Base-by-base conservation (phyloP, 2,329 filamentous ascomycete species). In the Trichoderma polysporum region DNA sequence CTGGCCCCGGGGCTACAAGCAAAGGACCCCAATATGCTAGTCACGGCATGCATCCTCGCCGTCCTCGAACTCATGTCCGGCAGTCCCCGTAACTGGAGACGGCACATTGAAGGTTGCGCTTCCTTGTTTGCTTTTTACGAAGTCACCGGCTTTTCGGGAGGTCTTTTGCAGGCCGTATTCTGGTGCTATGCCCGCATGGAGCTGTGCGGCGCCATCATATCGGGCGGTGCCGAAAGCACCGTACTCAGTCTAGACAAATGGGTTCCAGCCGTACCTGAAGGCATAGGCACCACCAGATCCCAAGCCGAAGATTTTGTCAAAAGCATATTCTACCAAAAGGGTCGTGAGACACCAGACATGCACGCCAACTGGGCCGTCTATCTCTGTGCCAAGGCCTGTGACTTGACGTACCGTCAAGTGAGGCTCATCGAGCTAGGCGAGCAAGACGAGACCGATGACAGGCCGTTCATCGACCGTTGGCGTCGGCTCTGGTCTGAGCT, bases 111-210 rank as follows among this genome's bases (percentile, higher is more conserved):
- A 62, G 85, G 85, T 0, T 86, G 84, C 68, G 84, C 85, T 1
- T 80, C 83, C 1, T 73, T 87, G 1, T 82, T 87, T 25, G 80
- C 82, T 67, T 79, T 82, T 1, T 81, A 83, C 66, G 79, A 78
- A 2, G 82, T 87, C 5, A 79, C 83, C 41, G 85, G 85, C 0
- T 77, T 77, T 67, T 75, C 74, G 2, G 75, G 75, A 12, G 75
- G 75, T n/a, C 79, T 85, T 3, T 78, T 79, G 6, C 83, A 85
- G 69, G 84, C 84, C 0, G 77, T 87, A 0, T 87, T 87, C 69
- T 87, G 85, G 85, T 86, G 84, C 69, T 87, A 85, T 71, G 84
- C 83, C 0, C 78, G 85, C 50, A 87, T 87, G 84, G 85, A 86
- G 71, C 71, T 86, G 3, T 86, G 84, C 67, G 84, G 83, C 39